Evolutionary conservation across 1,139 yeast genomes (phyloP).

Genomic region (Geotrichum aggregatum): DNA sequence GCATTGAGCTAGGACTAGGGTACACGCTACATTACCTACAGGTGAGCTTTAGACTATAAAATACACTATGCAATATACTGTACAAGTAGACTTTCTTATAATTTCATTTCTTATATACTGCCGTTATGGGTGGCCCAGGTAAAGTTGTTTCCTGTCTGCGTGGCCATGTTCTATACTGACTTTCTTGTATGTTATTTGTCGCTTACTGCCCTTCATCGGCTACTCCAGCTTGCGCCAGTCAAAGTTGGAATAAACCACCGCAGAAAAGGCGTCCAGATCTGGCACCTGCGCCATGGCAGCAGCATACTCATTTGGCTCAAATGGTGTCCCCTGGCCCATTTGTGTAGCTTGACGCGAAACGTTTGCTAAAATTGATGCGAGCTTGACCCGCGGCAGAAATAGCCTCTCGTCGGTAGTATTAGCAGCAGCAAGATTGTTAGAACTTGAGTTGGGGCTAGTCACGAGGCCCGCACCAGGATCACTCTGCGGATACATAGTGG

Average conservation of each 20-base stretch:
- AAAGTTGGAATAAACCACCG: conserved; percentile 84
- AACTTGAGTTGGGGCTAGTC: conserved; percentile 10
- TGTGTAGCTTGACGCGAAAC: conserved; percentile 62
- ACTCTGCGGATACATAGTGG: conserved; percentile 28
- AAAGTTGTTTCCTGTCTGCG: too few relatives aligned
- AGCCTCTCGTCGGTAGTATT: background rate
- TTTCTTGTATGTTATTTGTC: background rate
- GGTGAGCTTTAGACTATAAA: too few relatives aligned
- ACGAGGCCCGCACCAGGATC: conserved; percentile 22
- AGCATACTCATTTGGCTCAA: conserved; percentile 49
- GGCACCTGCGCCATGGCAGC: conserved; percentile 48
- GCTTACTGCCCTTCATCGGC: too few relatives aligned
- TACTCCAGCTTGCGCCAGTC: conserved; percentile 38
- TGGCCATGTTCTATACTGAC: background rate
- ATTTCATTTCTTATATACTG: too few relatives aligned
- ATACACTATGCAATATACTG: too few relatives aligned
- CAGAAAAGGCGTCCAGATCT: conserved; percentile 81
- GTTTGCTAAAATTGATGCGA: conserved; percentile 67
- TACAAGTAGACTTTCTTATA: too few relatives aligned
- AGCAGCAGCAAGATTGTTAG: background rate
- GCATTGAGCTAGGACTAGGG: background rate
- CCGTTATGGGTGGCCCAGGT: too few relatives aligned
- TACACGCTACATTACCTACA: background rate
- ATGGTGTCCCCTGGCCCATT: conserved; percentile 45
- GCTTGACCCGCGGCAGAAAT: conserved; percentile 40